phyloP scores from a whole-genome alignment of 2,329 filamentous ascomycete genomes.

The Sporothrix pallida region DNA sequence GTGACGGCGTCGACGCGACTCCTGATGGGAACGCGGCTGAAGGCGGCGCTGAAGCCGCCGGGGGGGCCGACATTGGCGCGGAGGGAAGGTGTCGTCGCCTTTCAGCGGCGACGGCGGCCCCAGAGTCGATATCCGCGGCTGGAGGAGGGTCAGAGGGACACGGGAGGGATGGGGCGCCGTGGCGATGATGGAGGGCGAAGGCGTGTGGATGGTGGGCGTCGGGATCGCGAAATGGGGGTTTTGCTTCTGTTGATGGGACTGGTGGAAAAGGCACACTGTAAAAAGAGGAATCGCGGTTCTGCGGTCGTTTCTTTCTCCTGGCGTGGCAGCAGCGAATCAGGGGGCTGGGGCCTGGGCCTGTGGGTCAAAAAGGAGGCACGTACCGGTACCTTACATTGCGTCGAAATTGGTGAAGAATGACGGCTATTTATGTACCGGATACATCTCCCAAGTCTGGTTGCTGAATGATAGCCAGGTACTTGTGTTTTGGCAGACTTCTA shows the following conservation, averaged over 20 bases:
- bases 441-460: not conserved
- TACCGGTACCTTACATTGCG: slow-evolving; percentile 17
- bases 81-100: slow-evolving; percentile 45
- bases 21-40: slow-evolving; percentile 29
- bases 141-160: not conserved
- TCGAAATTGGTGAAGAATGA: not conserved
- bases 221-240: slow-evolving; percentile 10
- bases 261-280: slow-evolving; percentile 29
- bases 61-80: slow-evolving; percentile 52
- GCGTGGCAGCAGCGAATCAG: slow-evolving; percentile 37
- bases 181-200: slow-evolving; percentile 26
- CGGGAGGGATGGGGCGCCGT: slow-evolving; percentile 15
- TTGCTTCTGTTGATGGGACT: slow-evolving; percentile 28
- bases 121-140: slow-evolving; percentile 24
- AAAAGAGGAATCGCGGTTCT: slow-evolving; percentile 37
- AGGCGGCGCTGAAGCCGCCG: slow-evolving; percentile 45
- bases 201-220: slow-evolving; percentile 30
- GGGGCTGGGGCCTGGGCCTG: slow-evolving; percentile 43
- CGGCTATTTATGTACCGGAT: not conserved
- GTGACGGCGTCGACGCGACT: slow-evolving; percentile 31
- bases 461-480: not conserved
- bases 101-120: slow-evolving; percentile 43
- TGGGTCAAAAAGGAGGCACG: not conserved
- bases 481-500: too few relatives aligned
- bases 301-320: slow-evolving; percentile 27